phyloP scores from a whole-genome alignment of 1,284 basidiomycete genomes.

The Leccinum huronense region DNA sequence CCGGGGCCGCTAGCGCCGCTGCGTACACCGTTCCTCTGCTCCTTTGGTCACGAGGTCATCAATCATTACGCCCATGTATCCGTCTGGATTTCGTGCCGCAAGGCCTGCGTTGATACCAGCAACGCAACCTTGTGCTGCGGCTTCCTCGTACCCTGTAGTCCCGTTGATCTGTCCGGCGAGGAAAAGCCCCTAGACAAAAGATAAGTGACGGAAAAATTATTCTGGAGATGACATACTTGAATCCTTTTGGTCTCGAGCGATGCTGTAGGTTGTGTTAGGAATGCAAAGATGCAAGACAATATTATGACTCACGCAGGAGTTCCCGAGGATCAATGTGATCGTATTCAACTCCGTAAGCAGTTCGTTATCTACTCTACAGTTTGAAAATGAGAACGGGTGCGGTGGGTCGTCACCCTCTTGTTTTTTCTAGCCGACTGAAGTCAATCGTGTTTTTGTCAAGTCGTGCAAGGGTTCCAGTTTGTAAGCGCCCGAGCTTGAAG shows the following conservation, averaged over 20 bases:
- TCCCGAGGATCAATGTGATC: constrained; percentile 89
- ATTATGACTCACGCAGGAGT: constrained; percentile 53
- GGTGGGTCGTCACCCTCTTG: constrained; percentile 65
- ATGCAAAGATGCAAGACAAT: not conserved
- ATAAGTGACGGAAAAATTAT: not conserved
- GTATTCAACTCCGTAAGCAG: constrained; percentile 92
- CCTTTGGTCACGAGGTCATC: constrained; percentile 88
- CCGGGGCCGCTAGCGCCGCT: constrained; percentile 1
- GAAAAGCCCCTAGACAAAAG: constrained; percentile 62
- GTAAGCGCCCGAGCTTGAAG: constrained; percentile 78
- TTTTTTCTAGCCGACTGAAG: constrained; percentile 52
- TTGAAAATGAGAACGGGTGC: constrained; percentile 60
- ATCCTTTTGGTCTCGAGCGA: constrained; percentile 87
- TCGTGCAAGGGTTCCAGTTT: constrained; percentile 88
- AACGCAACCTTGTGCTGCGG: constrained; percentile 81
- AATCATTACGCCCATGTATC: constrained; percentile 86
- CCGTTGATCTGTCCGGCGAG: constrained; percentile 89
- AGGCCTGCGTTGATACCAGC: constrained; percentile 88
- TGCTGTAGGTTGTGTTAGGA: constrained; percentile 40
- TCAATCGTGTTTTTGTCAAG: constrained; percentile 70
- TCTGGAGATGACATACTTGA: constrained; percentile 39
- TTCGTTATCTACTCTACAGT: constrained; percentile 50
- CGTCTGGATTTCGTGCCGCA: constrained; percentile 63
- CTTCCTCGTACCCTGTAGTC: constrained; percentile 93
- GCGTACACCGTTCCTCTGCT: constrained; percentile 81